These are phyloP conservation scores for Metschnikowia lunata DNA, from an alignment of 805 yeast species.

Conservation along the genomic window DNA sequence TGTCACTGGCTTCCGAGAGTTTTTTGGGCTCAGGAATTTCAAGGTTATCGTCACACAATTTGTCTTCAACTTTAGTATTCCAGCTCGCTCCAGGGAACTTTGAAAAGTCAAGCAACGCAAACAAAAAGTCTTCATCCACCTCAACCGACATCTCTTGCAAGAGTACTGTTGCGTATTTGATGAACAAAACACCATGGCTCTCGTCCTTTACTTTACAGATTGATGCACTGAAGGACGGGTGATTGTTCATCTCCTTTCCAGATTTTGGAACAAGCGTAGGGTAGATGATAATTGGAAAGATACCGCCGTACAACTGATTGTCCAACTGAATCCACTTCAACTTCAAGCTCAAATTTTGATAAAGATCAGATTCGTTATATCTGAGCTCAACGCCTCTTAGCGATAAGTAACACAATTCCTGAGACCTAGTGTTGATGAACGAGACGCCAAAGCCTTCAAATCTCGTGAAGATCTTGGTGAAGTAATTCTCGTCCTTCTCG, in stretches of 20 bases:
- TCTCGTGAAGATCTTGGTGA: conserved; percentile 51
- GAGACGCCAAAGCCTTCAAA: conserved; percentile 89
- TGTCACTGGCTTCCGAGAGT: conserved; percentile 56
- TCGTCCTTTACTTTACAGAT: conserved; percentile 82
- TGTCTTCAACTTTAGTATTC: conserved; percentile 44
- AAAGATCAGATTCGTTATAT: conserved; percentile 78
- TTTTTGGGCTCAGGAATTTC: conserved; percentile 67
- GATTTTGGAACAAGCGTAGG: conserved; percentile 89
- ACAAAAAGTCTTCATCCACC: conserved; percentile 88
- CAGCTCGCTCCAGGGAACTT: conserved; percentile 81
- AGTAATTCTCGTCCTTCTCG: conserved; percentile 51
- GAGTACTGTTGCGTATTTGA: conserved; percentile 86
- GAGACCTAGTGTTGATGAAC: conserved; percentile 60
- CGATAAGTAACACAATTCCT: conserved; percentile 82
- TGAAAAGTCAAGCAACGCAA: conserved; percentile 74
- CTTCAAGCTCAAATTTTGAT: conserved; percentile 74
- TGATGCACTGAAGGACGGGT: conserved; percentile 88
- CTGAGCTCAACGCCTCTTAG: conserved; percentile 75
- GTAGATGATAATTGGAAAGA: conserved; percentile 81
- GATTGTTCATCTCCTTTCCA: conserved; percentile 75
- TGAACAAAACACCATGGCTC: conserved; percentile 81
- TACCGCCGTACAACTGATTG: conserved; percentile 83
- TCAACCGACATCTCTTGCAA: conserved; percentile 90
- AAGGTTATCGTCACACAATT: conserved; percentile 58
- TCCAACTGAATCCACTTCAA: conserved; percentile 94